Conservation (phyloP, 2,329 filamentous ascomycete genomes). For the Neurospora sp. region DNA sequence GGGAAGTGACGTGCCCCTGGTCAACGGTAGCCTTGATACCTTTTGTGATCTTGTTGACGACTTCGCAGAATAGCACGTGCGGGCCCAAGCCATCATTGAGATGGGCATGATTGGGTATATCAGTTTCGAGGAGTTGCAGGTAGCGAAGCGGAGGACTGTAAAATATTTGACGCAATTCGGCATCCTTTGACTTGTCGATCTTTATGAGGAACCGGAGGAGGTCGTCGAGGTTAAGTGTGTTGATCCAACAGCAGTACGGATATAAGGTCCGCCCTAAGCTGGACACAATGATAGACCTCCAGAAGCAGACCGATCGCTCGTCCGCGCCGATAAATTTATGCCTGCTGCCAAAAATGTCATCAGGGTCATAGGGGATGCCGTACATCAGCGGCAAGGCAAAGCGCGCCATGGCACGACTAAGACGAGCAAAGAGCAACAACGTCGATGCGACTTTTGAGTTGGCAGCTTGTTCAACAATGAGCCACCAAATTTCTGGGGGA, state of each 20-base stretch:
- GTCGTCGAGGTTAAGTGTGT: slow-evolving; percentile 48
- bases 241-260: slow-evolving; percentile 62
- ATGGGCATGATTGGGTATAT: slow-evolving; percentile 15
- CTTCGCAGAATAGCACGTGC: slow-evolving; percentile 33
- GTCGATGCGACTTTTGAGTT: slow-evolving; percentile 46
- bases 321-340: slow-evolving; percentile 30
- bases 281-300: slow-evolving; percentile 60
- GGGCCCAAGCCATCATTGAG: slow-evolving; percentile 22
- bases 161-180: slow-evolving; percentile 23
- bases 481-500: slow-evolving; percentile 49
- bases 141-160: slow-evolving; percentile 31
- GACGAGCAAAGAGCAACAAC: slow-evolving; percentile 48
- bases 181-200: slow-evolving; percentile 13
- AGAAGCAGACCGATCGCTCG: slow-evolving; percentile 51
- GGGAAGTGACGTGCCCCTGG: slow-evolving; percentile 33
- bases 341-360: slow-evolving; percentile 24
- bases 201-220: slow-evolving; percentile 43
- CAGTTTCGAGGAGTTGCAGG: slow-evolving; percentile 21
- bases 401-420: slow-evolving; percentile 45
- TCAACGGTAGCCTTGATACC: slow-evolving; percentile 32
- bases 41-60: slow-evolving; percentile 47
- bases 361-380: slow-evolving; percentile 37
- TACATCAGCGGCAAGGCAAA: slow-evolving; percentile 55
- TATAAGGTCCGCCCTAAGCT: slow-evolving; percentile 52
- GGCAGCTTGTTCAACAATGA: slow-evolving; percentile 51